These are phyloP conservation scores for Phalaenopsis aphrodite DNA, from an alignment of 106 monocot species.

Conservation along the genomic window DNA sequence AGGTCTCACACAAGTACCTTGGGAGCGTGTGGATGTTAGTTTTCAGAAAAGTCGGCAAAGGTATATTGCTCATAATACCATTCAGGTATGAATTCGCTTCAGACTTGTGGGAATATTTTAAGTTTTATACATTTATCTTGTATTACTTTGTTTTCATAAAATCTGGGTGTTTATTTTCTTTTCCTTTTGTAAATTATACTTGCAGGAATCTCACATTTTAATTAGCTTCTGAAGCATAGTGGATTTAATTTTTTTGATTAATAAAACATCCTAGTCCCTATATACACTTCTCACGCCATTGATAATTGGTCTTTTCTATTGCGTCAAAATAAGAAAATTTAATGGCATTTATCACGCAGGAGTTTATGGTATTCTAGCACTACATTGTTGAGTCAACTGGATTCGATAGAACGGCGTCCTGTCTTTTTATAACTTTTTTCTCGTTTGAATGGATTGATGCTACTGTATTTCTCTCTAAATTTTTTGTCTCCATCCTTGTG, in stretches of 20 bases:
- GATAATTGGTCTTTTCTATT: no score
- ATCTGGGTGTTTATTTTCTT: neutral
- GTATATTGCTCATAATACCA: conserved; percentile 83
- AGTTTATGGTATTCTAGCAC: no score
- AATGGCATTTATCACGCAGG: no score
- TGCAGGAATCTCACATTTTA: neutral
- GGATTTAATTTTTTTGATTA: no score
- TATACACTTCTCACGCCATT: no score
- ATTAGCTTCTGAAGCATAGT: neutral
- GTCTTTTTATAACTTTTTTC: no score
- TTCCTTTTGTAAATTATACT: neutral
- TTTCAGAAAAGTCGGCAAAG: conserved; percentile 66
- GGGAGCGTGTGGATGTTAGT: conserved; percentile 92
- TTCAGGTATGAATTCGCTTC: conserved; percentile 41
- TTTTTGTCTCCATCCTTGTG: neutral
- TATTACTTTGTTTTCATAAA: neutral
- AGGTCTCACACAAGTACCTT: conserved; percentile 65
- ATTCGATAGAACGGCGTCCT: no score
- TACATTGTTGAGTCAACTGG: no score
- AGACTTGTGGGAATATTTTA: neutral
- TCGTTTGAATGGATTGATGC: neutral
- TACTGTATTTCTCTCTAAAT: neutral
- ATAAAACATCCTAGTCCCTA: no score
- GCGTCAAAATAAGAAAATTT: no score
- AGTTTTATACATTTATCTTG: neutral